These are phyloP conservation scores for Entomophthora muscae DNA, from an alignment of 371 early-diverging fungal genomes.

Conservation along the genomic window DNA sequence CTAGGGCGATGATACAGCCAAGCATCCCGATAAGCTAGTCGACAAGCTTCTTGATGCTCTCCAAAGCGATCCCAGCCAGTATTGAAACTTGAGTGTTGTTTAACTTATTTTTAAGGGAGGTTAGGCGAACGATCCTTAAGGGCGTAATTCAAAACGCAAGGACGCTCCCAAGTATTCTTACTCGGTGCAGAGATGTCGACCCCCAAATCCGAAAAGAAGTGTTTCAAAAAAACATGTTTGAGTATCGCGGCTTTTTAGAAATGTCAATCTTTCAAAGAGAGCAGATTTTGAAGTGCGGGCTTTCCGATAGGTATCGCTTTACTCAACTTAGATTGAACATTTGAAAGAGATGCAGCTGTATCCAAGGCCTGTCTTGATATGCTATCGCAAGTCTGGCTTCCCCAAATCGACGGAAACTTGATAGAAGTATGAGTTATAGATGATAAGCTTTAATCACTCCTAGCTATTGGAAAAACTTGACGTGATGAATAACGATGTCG, in stretches of 20 bases:
- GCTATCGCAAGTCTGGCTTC: constrained; percentile 58
- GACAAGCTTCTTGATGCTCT: constrained; percentile 20
- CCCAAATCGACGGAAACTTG: constrained; percentile 49
- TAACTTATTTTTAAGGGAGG: constrained; percentile 33
- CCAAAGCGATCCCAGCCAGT: constrained; percentile 60
- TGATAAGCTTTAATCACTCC: no score
- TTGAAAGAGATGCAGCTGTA: constrained; percentile 43
- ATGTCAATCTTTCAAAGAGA: constrained; percentile 51
- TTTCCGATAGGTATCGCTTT: constrained; percentile 37
- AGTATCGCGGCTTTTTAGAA: constrained; percentile 42
- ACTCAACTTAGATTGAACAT: background rate
- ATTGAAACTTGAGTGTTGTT: constrained; percentile 14
- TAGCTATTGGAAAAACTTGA: constrained; percentile 62
- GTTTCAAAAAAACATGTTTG: constrained; percentile 44
- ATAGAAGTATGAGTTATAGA: constrained; percentile 47
- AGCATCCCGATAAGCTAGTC: constrained; percentile 20
- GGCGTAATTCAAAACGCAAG: constrained; percentile 40
- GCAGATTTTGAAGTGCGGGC: constrained; percentile 46
- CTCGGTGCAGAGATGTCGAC: constrained; percentile 61
- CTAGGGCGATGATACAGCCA: constrained; percentile 26
- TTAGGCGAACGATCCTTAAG: constrained; percentile 62
- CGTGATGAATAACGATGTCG: constrained; percentile 46
- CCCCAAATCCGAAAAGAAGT: constrained; percentile 39
- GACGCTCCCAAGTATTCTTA: constrained; percentile 48
- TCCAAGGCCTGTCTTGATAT: constrained; percentile 50